Conservation (phyloP, 2,329 filamentous ascomycete genomes). For the Calonectria pseudoturangicola region DNA sequence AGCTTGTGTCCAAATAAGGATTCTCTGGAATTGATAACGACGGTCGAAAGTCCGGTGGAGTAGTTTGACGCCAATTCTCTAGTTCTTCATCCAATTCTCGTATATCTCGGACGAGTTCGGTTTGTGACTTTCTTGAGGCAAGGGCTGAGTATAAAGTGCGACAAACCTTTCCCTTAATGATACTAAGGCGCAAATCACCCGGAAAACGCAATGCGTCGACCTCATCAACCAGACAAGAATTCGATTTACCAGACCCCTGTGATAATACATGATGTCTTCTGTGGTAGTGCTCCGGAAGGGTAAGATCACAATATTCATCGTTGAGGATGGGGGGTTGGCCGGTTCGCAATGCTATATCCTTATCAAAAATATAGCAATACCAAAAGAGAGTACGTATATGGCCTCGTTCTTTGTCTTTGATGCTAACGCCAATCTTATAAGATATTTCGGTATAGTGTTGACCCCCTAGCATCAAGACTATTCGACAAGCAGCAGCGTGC, state of each 20-base stretch:
- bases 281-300: background rate
- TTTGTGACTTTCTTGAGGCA: background rate
- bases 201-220: background rate
- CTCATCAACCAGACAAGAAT: background rate
- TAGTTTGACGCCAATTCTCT: slow-evolving; percentile 36
- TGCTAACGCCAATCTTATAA: background rate
- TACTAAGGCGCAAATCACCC: slow-evolving; percentile 9
- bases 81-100: slow-evolving; percentile 35
- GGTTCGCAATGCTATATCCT: slow-evolving; percentile 34
- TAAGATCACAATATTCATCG: slow-evolving; percentile 37
- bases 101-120: slow-evolving; percentile 20
- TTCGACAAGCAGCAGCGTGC: background rate
- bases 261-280: background rate
- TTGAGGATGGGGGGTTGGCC: slow-evolving; percentile 18
- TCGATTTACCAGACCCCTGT: background rate
- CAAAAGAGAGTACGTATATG: slow-evolving; percentile 35
- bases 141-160: background rate
- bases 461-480: slow-evolving; percentile 4
- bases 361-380: slow-evolving; percentile 41
- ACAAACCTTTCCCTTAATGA: slow-evolving; percentile 10
- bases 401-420: background rate
- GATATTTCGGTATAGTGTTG: background rate
- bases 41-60: background rate
- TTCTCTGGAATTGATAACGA: slow-evolving; percentile 25
- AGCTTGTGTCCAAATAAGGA: background rate